Evolutionary conservation across 2,329 filamentous ascomycete species (phyloP).

Genomic region (Aspergillus felis): DNA sequence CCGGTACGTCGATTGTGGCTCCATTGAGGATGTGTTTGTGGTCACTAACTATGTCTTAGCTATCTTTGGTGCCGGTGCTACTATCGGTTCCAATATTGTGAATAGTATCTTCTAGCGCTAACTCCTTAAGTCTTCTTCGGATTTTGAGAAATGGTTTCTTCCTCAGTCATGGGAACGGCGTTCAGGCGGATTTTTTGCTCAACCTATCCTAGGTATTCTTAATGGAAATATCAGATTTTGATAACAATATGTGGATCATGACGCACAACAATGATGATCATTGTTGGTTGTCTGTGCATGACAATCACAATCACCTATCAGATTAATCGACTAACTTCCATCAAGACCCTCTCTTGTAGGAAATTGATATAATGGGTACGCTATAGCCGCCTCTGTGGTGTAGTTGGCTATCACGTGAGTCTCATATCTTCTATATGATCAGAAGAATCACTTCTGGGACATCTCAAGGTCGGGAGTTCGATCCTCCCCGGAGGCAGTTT

Average conservation of each 20-base stretch:
- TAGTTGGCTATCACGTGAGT: background rate
- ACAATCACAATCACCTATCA: too few relatives aligned
- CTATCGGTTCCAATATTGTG: slow-evolving; percentile 83
- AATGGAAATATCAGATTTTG: background rate
- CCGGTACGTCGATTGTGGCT: slow-evolving; percentile 37
- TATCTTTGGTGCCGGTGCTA: slow-evolving; percentile 90
- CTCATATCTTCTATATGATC: background rate
- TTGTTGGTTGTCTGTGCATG: background rate
- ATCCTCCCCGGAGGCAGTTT: background rate
- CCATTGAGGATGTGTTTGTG: background rate
- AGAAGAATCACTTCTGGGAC: background rate
- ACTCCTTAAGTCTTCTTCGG: background rate
- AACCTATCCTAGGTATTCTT: background rate
- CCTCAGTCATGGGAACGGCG: background rate
- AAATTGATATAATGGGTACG: background rate
- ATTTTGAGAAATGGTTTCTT: background rate
- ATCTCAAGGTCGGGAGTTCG: background rate
- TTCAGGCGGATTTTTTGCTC: background rate
- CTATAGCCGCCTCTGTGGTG: background rate
- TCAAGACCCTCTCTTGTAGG: background rate
- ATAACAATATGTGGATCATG: background rate
- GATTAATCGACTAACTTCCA: background rate
- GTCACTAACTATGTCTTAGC: slow-evolving; percentile 46
- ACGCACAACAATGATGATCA: background rate
- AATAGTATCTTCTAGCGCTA: slow-evolving; percentile 73